Conservation (phyloP, 345 rosid species). For the Punica granatum region DNA sequence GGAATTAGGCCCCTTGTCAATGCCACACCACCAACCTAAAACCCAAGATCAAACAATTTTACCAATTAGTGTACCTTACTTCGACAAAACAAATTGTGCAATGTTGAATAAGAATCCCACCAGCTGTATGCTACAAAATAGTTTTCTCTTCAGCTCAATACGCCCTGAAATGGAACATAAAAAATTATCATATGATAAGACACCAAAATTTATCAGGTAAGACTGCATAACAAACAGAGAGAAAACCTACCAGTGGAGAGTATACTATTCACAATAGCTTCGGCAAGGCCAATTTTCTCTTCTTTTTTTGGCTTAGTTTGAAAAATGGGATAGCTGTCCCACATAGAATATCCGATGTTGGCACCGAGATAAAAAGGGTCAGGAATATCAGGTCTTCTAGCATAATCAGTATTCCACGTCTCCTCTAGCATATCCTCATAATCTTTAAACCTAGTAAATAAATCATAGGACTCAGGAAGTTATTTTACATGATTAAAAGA, state of each 20-base stretch:
- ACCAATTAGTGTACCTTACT: not conserved
- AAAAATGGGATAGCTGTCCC: conserved; percentile 68
- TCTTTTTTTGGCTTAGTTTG: conserved; percentile 71
- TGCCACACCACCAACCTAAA: conserved; percentile 90
- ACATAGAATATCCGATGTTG: conserved; percentile 58
- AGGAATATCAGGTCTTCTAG: conserved; percentile 51
- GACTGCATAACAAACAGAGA: not conserved
- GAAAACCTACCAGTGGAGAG: conserved; percentile 65
- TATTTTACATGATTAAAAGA: not conserved
- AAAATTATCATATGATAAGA: conserved; percentile 9
- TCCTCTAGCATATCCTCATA: conserved; percentile 92
- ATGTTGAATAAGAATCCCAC: conserved; percentile 25
- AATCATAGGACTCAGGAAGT: not conserved
- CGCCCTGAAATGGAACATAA: conserved; percentile 48
- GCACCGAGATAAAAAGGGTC: conserved; percentile 45
- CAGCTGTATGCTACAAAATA: conserved; percentile 83
- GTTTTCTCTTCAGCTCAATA: conserved; percentile 79
- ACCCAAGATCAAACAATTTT: conserved; percentile 21
- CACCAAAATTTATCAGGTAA: conserved; percentile 7
- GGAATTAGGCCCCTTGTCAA: conserved; percentile 65
- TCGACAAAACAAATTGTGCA: not conserved
- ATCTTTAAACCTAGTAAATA: conserved; percentile 63
- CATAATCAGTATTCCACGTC: conserved; percentile 72
- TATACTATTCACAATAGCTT: conserved; percentile 80
- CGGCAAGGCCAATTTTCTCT: conserved; percentile 95